Conservation (phyloP, 2,329 filamentous ascomycete genomes). For the Taxawa tesnikishii region DNA sequence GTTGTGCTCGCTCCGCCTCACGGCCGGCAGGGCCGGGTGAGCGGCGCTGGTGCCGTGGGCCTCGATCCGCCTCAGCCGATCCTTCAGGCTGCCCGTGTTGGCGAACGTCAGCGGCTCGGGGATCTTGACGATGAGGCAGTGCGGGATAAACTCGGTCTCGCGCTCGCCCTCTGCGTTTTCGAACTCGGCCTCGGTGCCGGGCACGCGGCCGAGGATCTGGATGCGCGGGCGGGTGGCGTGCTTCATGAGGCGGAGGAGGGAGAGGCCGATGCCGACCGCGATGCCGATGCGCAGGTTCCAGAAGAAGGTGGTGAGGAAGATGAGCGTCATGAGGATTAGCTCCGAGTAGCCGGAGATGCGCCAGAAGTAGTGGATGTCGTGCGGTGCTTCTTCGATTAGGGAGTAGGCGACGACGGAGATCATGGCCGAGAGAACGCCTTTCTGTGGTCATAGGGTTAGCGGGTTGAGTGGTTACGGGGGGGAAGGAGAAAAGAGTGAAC, state of each 20-base stretch:
- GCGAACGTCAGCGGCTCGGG: slow-evolving; percentile 94
- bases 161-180: slow-evolving; percentile 58
- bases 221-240: slow-evolving; percentile 89
- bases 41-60: slow-evolving; percentile 76
- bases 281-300: slow-evolving; percentile 92
- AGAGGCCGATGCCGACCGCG: slow-evolving; percentile 84
- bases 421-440: slow-evolving; percentile 86
- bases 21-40: slow-evolving; percentile 75
- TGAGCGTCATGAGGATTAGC: slow-evolving; percentile 74
- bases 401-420: slow-evolving; percentile 93
- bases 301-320: slow-evolving; percentile 85
- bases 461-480: slow-evolving; percentile 5
- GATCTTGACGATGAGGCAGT: slow-evolving; percentile 92
- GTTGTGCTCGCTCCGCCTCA: slow-evolving; percentile 69
- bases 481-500: background rate
- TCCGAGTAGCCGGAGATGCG: slow-evolving; percentile 78
- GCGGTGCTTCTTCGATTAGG: slow-evolving; percentile 86
- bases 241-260: slow-evolving; percentile 75
- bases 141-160: slow-evolving; percentile 72
- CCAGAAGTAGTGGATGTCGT: slow-evolving; percentile 83
- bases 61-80: slow-evolving; percentile 69
- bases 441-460: slow-evolving; percentile 36
- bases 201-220: slow-evolving; percentile 84
- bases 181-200: slow-evolving; percentile 63
- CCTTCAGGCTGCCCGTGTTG: slow-evolving; percentile 78